Base-by-base conservation (phyloP, 148 eudicot species). In the Nepenthes mirabilis region DNA sequence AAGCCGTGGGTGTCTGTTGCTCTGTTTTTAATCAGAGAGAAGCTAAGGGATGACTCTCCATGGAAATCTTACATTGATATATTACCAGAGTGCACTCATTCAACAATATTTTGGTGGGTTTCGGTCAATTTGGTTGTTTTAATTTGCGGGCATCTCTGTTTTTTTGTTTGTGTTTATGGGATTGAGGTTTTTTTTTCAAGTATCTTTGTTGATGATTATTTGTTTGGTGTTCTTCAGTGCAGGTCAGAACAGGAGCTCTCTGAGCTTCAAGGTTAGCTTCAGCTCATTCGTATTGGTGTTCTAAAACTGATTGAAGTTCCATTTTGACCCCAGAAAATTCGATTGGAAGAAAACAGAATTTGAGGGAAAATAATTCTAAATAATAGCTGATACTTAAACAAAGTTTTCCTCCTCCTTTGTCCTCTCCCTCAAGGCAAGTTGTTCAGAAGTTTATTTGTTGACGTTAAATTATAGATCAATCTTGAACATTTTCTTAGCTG, bases 181-280 rank as follows among this genome's bases (percentile, higher is more conserved):
- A 23, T 23, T 23, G 23, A 23, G 23, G 0, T 23, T 23, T 23
- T 23, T 23, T 23, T 23, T 23, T 23, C 23, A 23, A 23, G 23
- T 23, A 23, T 23, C 23, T 23, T 23, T 23, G 33, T 36, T 47
- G 32, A 57, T 51, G 36, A 13, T 54, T 51, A 48, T 45, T 40
- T 53, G 74, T 79, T 77, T 23, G 72, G 73, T 79, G 71, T 60
- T 68, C 53, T 81, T 69, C 89, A 86, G 87, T 79, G 81, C 86
- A 94, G 97, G 95, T 94, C 97, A 77, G 90, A 88, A 83, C 87
- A 86, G 84, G 99, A 93, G 79, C 85, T 93, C 45, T 65, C 72
- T 58, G 83, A 93, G 75, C 81, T 93, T 83, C 87, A 85, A 82
- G 98, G 98, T 91, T 62, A 6, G 52, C 34, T 23, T 14, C 14